A percentile compares a stretch with the other conserved stretches of the same genome.
Conservation (phyloP, 371 early-diverging fungal genomes). For the Saksenaea vasiformis region DNA sequence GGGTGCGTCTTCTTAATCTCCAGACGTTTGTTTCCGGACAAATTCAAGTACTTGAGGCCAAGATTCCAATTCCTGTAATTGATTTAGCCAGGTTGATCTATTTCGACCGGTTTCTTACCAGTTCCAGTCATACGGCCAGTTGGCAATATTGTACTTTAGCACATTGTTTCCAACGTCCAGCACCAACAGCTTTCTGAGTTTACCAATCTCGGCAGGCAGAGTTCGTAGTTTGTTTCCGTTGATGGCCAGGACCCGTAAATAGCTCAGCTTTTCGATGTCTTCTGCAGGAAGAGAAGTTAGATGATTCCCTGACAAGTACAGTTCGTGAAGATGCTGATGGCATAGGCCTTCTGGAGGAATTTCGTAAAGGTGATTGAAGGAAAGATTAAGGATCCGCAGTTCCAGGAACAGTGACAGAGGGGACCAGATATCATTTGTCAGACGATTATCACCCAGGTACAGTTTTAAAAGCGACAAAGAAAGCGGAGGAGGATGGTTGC, state of each 20-base stretch:
- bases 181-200: conserved; percentile 71
- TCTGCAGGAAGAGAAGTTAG: conserved; percentile 84
- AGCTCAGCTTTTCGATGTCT: conserved; percentile 77
- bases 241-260: conserved; percentile 73
- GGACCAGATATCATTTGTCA: conserved; percentile 83
- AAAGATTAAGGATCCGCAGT: conserved; percentile 76
- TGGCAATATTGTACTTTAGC: conserved; percentile 90
- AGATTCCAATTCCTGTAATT: conserved; percentile 82
- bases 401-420: conserved; percentile 73
- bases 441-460: conserved; percentile 79
- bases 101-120: conserved; percentile 58
- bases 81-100: neutral
- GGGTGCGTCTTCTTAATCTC: conserved; percentile 78
- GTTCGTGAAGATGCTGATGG: conserved; percentile 63
- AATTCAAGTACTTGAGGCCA: conserved; percentile 84
- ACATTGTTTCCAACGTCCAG: conserved; percentile 89
- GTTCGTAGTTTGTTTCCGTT: conserved; percentile 91
- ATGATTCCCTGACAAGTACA: conserved; percentile 87
- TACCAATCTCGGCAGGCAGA: conserved; percentile 90
- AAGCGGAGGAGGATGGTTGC: conserved; percentile 66
- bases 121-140: conserved; percentile 97
- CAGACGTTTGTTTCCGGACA: conserved; percentile 88
- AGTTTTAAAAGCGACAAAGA: conserved; percentile 62
- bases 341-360: conserved; percentile 62
- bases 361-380: conserved; percentile 85